Evolutionary conservation across 257 asterid genomes (phyloP).

Genomic region (Nicotiana tomentosiformis): DNA sequence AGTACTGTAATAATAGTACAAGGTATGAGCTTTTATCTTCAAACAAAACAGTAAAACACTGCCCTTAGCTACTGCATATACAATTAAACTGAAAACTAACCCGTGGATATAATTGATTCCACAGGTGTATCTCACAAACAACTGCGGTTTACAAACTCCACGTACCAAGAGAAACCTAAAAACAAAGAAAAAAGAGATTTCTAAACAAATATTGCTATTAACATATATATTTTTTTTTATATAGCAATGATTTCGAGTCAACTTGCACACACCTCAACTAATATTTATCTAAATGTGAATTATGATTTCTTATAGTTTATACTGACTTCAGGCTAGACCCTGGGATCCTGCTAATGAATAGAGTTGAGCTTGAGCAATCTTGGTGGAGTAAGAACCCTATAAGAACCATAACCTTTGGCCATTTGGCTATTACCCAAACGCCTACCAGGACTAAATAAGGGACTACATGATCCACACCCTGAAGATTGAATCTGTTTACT

Average conservation of each 20-base stretch:
- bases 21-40: too few species aligned
- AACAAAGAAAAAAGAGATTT: neutral
- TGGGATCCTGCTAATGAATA: neutral
- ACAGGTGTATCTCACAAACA: neutral
- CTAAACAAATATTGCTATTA: neutral
- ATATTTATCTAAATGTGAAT: neutral
- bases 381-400: conserved; percentile 6
- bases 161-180: neutral
- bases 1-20: too few species aligned
- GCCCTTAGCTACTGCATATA: too few species aligned
- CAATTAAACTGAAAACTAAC: too few species aligned
- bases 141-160: neutral
- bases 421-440: conserved; percentile 16
- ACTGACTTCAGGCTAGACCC: neutral
- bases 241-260: neutral
- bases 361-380: conserved; percentile 9
- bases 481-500: neutral
- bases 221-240: neutral
- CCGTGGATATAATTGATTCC: neutral
- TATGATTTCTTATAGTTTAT: neutral
- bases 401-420: conserved; percentile 11
- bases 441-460: conserved; percentile 11
- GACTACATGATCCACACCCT: conserved; percentile 11
- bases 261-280: neutral
- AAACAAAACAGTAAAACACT: too few species aligned